A percentile compares a stretch with the other conserved stretches of the same genome.
Evolutionary conservation across 2,329 filamentous ascomycete species (phyloP).

Genomic region (Sporothrix dimorphospora): DNA sequence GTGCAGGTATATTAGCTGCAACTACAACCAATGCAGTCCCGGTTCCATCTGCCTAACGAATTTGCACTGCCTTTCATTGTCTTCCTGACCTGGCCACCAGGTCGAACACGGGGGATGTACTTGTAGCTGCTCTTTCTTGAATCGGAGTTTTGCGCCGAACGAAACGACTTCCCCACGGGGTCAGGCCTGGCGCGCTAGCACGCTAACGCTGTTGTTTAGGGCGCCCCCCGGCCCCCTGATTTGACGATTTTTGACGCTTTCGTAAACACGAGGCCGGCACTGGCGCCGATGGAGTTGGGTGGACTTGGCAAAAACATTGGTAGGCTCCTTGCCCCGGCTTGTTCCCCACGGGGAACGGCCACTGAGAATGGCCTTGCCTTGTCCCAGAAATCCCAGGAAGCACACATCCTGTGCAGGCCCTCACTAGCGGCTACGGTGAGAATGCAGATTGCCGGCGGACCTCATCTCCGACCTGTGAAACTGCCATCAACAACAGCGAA

Average conservation of each 20-base stretch:
- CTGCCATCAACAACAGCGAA: background rate
- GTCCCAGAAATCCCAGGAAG: too few relatives aligned
- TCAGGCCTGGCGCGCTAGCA: background rate
- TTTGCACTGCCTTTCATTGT: background rate
- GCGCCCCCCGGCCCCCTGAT: background rate
- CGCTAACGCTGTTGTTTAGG: background rate
- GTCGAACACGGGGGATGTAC: background rate
- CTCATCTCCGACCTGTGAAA: constrained; percentile 17
- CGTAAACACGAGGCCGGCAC: background rate
- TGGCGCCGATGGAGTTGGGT: background rate
- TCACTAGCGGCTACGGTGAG: background rate
- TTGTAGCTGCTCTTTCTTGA: background rate
- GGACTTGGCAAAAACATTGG: background rate
- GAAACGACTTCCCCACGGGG: constrained; percentile 14
- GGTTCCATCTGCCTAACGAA: too few relatives aligned
- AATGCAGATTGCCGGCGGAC: constrained; percentile 8
- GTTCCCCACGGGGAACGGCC: background rate
- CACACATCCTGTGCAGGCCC: background rate
- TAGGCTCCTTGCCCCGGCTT: background rate
- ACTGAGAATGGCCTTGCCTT: too few relatives aligned
- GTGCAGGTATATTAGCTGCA: too few relatives aligned
- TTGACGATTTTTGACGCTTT: background rate
- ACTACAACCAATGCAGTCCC: too few relatives aligned
- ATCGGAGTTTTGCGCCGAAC: background rate
- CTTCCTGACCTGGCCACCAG: background rate